These are phyloP conservation scores for Nannizziopsis barbatae DNA, from an alignment of 2,329 filamentous ascomycete species.

Conservation along the genomic window DNA sequence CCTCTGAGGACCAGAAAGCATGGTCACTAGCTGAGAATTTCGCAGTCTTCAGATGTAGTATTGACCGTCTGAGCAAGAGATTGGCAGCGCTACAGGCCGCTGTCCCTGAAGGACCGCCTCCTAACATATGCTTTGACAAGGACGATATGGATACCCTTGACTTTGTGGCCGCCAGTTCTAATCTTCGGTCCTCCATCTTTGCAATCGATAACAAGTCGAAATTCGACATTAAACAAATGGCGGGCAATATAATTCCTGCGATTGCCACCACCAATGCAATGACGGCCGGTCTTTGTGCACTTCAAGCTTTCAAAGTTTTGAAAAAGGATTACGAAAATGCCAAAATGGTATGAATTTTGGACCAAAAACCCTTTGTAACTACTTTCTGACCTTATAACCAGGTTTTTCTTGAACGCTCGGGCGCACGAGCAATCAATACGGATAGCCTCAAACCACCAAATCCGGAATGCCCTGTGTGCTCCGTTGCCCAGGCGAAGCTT, in stretches of 20 bases:
- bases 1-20: conserved; percentile 56
- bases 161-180: conserved; percentile 83
- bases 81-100: conserved; percentile 53
- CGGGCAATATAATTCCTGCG: conserved; percentile 95
- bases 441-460: conserved; percentile 55
- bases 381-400: conserved; percentile 21
- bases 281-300: conserved; percentile 79
- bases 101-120: conserved; percentile 32
- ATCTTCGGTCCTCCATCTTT: conserved; percentile 80
- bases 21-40: conserved; percentile 83
- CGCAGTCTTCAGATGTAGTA: conserved; percentile 72
- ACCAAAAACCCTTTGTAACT: conserved; percentile 1
- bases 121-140: conserved; percentile 83
- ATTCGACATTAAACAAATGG: conserved; percentile 98
- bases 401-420: conserved; percentile 65
- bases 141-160: conserved; percentile 91
- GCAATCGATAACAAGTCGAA: conserved; percentile 78
- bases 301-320: conserved; percentile 86
- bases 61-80: conserved; percentile 64
- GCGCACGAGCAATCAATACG: conserved; percentile 48
- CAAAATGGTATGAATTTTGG: conserved; percentile 53
- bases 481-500: conserved; percentile 57
- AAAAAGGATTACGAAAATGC: conserved; percentile 57
- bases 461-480: conserved; percentile 71
- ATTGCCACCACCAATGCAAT: conserved; percentile 98